phyloP scores from a whole-genome alignment of 2,329 filamentous ascomycete species.

The Trichoderma arundinaceum region DNA sequence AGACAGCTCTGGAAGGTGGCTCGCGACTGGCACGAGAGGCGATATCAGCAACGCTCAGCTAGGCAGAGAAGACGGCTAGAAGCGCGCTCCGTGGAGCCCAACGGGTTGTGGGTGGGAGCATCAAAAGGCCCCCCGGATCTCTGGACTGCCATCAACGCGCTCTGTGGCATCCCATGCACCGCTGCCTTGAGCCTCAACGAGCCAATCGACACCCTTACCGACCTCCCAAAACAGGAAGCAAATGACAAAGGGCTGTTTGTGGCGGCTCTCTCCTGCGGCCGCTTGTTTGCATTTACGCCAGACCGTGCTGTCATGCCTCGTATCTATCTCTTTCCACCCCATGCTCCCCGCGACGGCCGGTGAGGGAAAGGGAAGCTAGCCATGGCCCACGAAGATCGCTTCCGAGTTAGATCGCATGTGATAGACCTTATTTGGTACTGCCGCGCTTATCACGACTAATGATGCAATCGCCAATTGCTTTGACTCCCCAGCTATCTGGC shows the following conservation, averaged over 20 bases:
- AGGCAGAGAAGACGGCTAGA: not conserved
- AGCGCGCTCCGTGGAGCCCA: no score
- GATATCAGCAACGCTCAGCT: conserved; percentile 1
- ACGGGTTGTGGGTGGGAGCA: conserved; percentile 8
- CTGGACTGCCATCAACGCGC: conserved; percentile 3
- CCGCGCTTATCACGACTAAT: conserved; percentile 22
- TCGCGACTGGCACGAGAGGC: not conserved
- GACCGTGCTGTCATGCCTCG: not conserved
- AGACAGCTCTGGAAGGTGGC: conserved; percentile 29
- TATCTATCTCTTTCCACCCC: conserved; percentile 5
- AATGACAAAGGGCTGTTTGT: not conserved
- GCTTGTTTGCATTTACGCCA: conserved; percentile 1
- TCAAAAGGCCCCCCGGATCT: conserved; percentile 7
- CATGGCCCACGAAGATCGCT: conserved; percentile 3
- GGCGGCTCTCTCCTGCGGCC: conserved; percentile 5
- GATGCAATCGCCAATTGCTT: conserved; percentile 15
- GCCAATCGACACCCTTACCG: conserved; percentile 20
- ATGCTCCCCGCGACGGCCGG: not conserved
- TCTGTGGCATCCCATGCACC: not conserved
- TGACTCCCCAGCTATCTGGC: not conserved
- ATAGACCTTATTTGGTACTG: conserved; percentile 17
- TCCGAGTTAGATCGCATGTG: conserved; percentile 25
- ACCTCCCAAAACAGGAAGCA: conserved; percentile 16
- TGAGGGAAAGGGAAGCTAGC: conserved; percentile 6
- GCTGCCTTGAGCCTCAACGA: not conserved